These are phyloP conservation scores for Dillenia turbinata DNA, from an alignment of 164 flowering plant species.

Conservation along the genomic window DNA sequence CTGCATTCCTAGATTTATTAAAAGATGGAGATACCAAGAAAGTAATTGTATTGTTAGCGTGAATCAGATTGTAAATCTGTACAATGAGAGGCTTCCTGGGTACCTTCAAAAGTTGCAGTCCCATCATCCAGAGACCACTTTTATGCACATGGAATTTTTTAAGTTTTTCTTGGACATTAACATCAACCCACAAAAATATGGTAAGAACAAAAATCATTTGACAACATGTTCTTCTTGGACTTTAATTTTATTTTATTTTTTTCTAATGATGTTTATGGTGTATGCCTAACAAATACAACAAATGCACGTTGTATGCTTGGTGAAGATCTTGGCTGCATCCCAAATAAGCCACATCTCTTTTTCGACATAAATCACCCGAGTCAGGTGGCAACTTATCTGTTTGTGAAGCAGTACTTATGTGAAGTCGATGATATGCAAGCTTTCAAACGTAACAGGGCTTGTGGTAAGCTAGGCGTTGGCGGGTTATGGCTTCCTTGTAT, in stretches of 20 bases:
- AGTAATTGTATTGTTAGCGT: slow-evolving; percentile 33
- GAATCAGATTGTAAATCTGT: slow-evolving; percentile 24
- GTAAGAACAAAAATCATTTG: slow-evolving; percentile 14
- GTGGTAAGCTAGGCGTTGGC: not conserved
- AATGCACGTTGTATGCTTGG: slow-evolving; percentile 41
- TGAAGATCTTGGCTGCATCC: slow-evolving; percentile 35
- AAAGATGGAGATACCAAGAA: not conserved
- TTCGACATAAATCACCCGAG: slow-evolving; percentile 54
- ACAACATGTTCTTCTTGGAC: not conserved
- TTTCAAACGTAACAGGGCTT: slow-evolving; percentile 26
- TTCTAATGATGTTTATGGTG: not conserved
- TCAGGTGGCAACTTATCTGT: slow-evolving; percentile 14
- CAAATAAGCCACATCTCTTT: slow-evolving; percentile 21
- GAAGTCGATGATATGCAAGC: slow-evolving; percentile 17
- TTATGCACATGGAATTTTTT: slow-evolving; percentile 26
- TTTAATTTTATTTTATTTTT: not conserved
- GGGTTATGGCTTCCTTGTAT: not conserved
- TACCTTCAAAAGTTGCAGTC: slow-evolving; percentile 26
- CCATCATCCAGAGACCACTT: slow-evolving; percentile 27
- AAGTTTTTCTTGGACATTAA: slow-evolving; percentile 24
- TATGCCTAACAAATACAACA: slow-evolving; percentile 29
- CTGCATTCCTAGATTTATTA: slow-evolving; percentile 21
- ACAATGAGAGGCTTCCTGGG: slow-evolving; percentile 27
- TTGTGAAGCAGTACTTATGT: slow-evolving; percentile 29
- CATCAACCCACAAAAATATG: slow-evolving; percentile 33